Percentiles rank a stretch among this genome's conserved stretches.
phyloP scores from a whole-genome alignment of 176 grass and related monocot species.

The Ensete ventricosum region DNA sequence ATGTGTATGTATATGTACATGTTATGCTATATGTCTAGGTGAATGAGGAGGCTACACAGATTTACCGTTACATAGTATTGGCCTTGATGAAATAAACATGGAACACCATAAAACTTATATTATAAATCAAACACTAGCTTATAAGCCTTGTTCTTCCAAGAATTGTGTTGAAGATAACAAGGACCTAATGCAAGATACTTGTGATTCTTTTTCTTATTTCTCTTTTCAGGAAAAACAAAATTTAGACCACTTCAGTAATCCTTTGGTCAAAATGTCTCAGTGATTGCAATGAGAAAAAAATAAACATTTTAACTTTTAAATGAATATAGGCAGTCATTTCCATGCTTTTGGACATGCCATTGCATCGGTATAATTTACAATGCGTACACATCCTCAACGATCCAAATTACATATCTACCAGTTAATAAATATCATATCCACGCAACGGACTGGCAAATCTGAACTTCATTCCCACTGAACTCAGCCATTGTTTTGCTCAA shows the following conservation, averaged over 20 bases:
- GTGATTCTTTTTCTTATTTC: background rate
- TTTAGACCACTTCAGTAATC: background rate
- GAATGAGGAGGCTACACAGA: background rate
- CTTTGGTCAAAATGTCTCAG: background rate
- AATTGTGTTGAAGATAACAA: background rate
- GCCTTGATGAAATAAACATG: background rate
- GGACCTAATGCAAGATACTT: background rate
- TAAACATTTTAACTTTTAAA: background rate
- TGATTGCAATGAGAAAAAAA: background rate
- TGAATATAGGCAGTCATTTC: background rate
- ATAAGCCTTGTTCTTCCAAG: background rate
- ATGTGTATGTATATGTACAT: background rate
- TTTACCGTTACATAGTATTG: background rate
- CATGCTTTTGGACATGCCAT: background rate
- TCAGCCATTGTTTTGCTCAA: background rate
- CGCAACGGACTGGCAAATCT: background rate
- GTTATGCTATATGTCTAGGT: background rate
- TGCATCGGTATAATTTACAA: background rate
- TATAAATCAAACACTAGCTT: background rate
- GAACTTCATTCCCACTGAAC: background rate
- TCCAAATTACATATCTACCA: background rate
- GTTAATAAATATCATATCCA: conserved; percentile 1
- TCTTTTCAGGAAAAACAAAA: background rate
- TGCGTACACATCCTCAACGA: background rate
- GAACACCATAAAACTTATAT: background rate